Evolutionary conservation across 192 early-diverging fungal species (phyloP), one percentile per base, ranked within the genome.

Genomic region (Coemansia pectinata): DNA sequence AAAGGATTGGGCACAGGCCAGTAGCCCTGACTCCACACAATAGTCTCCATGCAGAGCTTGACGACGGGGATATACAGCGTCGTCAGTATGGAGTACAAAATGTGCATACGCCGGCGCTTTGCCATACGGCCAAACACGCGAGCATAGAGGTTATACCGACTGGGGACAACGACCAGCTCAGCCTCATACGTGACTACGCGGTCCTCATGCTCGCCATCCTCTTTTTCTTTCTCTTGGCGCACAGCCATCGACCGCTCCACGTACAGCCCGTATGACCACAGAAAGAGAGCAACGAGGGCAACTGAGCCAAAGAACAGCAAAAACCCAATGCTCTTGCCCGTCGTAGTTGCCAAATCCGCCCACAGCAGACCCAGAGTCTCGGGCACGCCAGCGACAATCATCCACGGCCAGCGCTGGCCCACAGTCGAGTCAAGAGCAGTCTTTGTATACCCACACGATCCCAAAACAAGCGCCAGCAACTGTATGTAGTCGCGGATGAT

Each of bases 1-100:
- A 72, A 86, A 2, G 85, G 85, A 38, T 86, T 86, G 53, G 74
- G 39, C 5, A 84, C 78, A 5, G 81, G 58, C 85, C 85, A 86
- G 76, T 70, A 86, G 12, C 71, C 74, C 59, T 86, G 78, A 52
- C 59, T 50, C 85, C 85, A 86, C 52, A 84, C 78, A 4, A 86
- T 60, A 2, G 85, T 76, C 53, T 86, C 85, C 15, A 86, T 29
- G 23, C 81, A 73, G 27, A 86, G 73, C 69, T 86, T 86, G 25
- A 78, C 47, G 21, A 81, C 64, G 11, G 85, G 85, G 2, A 86
- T 66, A 48, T 86, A 86, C 65, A 86, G 68, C 25, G 85, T 86
- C 2, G 78, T 68, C 69, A 86, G 64, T n/a, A 76, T 65, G n/a
- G 73, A 47, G 34, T 76, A 77, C 39, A 77, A 29, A 2, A 76